These are phyloP conservation scores for Phragmites australis DNA, from an alignment of 176 grass and related monocot species.

Conservation along the genomic window DNA sequence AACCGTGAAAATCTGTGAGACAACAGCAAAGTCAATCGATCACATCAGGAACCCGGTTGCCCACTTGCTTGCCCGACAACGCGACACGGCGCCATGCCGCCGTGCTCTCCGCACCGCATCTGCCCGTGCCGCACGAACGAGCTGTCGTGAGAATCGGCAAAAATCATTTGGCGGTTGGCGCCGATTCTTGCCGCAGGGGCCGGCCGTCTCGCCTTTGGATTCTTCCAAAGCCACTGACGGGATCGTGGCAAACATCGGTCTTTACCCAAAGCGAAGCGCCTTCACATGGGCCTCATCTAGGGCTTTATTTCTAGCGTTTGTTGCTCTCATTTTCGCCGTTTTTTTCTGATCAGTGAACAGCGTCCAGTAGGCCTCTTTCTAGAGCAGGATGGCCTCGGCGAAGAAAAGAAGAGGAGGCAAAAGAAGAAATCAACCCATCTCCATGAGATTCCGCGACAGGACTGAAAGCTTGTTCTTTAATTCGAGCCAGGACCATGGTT, in stretches of 20 bases:
- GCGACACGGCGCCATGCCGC: conserved; percentile 27
- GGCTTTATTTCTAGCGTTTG: conserved; percentile 35
- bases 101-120: background rate
- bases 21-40: conserved; percentile 15
- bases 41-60: background rate
- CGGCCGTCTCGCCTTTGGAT: conserved; percentile 46
- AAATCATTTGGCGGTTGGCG: no score
- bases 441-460: conserved; percentile 33
- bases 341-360: conserved; percentile 9
- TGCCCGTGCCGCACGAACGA: background rate
- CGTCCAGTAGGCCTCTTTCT: conserved; percentile 38
- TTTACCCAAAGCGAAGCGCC: conserved; percentile 42
- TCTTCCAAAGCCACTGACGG: conserved; percentile 51
- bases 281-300: background rate
- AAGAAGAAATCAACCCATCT: conserved; percentile 6
- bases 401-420: background rate
- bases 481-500: conserved; percentile 7
- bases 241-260: conserved; percentile 18
- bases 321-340: conserved; percentile 26
- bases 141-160: background rate
- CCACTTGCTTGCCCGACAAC: conserved; percentile 12
- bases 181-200: conserved; percentile 23
- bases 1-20: background rate
- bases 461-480: conserved; percentile 48
- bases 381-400: background rate